Evolutionary conservation across 2,329 filamentous ascomycete species (phyloP).

Genomic region (Fusarium anguioides): DNA sequence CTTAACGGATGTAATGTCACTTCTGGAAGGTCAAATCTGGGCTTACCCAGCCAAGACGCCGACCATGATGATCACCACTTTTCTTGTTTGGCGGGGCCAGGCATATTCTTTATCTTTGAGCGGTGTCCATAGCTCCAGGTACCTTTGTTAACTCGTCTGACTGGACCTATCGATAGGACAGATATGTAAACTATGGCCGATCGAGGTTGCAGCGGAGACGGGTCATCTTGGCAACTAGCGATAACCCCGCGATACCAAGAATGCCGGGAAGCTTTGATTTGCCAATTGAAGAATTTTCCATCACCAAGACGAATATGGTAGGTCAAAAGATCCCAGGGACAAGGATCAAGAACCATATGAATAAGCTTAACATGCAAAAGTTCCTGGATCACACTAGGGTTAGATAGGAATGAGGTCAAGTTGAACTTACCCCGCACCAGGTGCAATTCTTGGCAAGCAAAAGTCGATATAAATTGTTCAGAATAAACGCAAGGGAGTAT

Average conservation of each 20-base stretch:
- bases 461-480: too few relatives aligned
- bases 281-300: not conserved
- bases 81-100: not conserved
- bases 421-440: not conserved
- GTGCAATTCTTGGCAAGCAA: not conserved
- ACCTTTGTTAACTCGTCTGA: not conserved
- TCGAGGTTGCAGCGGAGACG: not conserved
- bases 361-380: slow-evolving; percentile 40
- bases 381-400: slow-evolving; percentile 17
- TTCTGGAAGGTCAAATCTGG: slow-evolving; percentile 30
- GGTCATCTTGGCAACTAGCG: not conserved
- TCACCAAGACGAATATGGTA: slow-evolving; percentile 21
- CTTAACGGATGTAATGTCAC: slow-evolving; percentile 11
- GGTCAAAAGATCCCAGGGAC: slow-evolving; percentile 14
- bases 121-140: not conserved
- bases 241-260: slow-evolving; percentile 3
- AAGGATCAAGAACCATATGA: slow-evolving; percentile 28
- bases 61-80: not conserved
- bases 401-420: not conserved
- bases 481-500: too few relatives aligned
- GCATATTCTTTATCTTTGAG: slow-evolving; percentile 1
- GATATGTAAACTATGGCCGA: not conserved
- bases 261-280: not conserved
- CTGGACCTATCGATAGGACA: not conserved
- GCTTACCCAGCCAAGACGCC: not conserved